phyloP scores from a whole-genome alignment of 2,329 filamentous ascomycete genomes.

The Drechslera avenae region DNA sequence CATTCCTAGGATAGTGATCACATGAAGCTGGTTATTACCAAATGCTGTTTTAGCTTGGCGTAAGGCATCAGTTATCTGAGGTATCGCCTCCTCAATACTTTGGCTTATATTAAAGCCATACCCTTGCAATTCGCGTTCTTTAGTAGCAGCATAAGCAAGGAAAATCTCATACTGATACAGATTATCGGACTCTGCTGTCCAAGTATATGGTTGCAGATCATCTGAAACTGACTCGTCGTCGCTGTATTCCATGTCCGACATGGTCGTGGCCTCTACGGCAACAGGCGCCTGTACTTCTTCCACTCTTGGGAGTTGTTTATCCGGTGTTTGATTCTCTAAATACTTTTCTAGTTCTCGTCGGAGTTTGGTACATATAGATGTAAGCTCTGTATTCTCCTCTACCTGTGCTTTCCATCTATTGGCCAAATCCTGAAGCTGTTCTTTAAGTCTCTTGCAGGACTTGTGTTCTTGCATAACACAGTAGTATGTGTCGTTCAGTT shows the following conservation, averaged over 20 bases:
- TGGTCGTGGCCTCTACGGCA: constrained; percentile 12
- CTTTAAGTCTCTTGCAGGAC: constrained; percentile 4
- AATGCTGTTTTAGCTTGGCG: constrained; percentile 10
- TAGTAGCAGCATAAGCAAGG: constrained; percentile 5
- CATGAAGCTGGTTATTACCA: constrained; percentile 6
- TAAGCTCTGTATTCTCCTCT: constrained; percentile 7
- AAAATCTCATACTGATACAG: constrained; percentile 10
- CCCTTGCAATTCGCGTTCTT: constrained; percentile 8
- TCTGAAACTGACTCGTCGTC: constrained; percentile 11
- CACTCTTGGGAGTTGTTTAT: neutral
- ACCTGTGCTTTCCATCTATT: constrained; percentile 10
- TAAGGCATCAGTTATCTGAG: constrained; percentile 9
- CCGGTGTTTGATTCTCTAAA: constrained; percentile 3
- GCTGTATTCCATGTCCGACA: constrained; percentile 10
- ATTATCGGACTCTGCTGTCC: constrained; percentile 6
- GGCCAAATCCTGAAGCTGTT: constrained; percentile 10
- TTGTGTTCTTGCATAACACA: constrained; percentile 4
- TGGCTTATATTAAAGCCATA: constrained; percentile 9
- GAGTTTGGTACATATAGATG: constrained; percentile 5
- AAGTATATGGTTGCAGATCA: constrained; percentile 5
- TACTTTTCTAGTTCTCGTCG: constrained; percentile 5
- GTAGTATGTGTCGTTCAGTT: constrained; percentile 8
- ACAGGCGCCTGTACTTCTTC: constrained; percentile 8
- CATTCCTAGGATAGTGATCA: constrained; percentile 11
- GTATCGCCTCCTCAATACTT: constrained; percentile 10